Evolutionary conservation across 2,329 filamentous ascomycete genomes (phyloP), one percentile per base, ranked within the genome.

Genomic region (Aspergillus carbonarius): DNA sequence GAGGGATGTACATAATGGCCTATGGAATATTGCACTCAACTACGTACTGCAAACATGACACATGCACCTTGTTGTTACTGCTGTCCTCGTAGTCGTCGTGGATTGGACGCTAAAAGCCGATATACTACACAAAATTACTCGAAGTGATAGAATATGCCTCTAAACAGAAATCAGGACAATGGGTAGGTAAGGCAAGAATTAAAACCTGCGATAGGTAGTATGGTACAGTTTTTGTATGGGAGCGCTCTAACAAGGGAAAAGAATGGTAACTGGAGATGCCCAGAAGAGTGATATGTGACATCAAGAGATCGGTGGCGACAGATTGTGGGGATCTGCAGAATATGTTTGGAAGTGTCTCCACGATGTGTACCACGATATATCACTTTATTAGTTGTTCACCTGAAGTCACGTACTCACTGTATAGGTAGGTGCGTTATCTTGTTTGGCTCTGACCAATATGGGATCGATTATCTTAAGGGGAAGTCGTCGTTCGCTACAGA

Each of bases 401-500:
- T n/a, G n/a, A n/a, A n/a, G n/a, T n/a, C n/a, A n/a, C n/a, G n/a
- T n/a, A n/a, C n/a, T n/a, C n/a, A 7, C 10, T 23, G 30, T 39
- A 39, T 15, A 17, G n/a, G 35, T 39, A 39, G 35, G 35, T 27
- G 23, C 20, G 5, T n/a, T 10, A 25, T 47, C 5, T 17, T 39
- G 35, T 39, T 39, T 39, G 15, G 15, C 5, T 17, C 13, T 39
- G 15, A 8, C 35, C n/a, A 39, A 17, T 42, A 18, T 42, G 20
- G 18, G 18, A n/a, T n/a, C 5, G 27, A 46, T 37, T 32, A 20
- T n/a, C 13, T 50, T n/a, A 13, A 32, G 40, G 8, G 20, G 6
- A 35, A 47, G 13, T 17, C 9, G 9, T 17, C 30, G 27, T 17
- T 18, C 17, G 9, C 47, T 67, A 73, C 13, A 69, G 51, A 17